Conservation (phyloP, 2,329 filamentous ascomycete genomes). For the Arthrobotrys conoides region DNA sequence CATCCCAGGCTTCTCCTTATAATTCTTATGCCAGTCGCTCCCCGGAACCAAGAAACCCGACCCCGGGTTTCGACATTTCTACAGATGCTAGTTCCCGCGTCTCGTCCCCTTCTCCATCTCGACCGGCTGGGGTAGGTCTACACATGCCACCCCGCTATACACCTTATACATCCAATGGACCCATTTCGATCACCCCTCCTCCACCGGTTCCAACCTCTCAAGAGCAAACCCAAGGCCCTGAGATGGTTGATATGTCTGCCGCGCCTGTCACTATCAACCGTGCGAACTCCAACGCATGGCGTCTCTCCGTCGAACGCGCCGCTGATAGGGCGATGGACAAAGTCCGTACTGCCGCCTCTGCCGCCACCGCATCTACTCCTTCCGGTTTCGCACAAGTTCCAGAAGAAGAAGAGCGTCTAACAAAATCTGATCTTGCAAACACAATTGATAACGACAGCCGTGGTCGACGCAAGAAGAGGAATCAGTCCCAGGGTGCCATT, state of each 20-base stretch:
- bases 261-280: slow-evolving; percentile 48
- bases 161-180: slow-evolving; percentile 37
- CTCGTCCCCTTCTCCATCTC: slow-evolving; percentile 47
- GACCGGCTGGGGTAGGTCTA: slow-evolving; percentile 38
- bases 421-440: slow-evolving; percentile 53
- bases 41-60: slow-evolving; percentile 45
- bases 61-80: slow-evolving; percentile 48
- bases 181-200: slow-evolving; percentile 25
- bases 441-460: slow-evolving; percentile 45
- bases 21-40: slow-evolving; percentile 31
- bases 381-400: slow-evolving; percentile 49
- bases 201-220: slow-evolving; percentile 25
- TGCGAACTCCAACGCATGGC: slow-evolving; percentile 56
- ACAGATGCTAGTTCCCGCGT: slow-evolving; percentile 57
- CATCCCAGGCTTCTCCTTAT: slow-evolving; percentile 48
- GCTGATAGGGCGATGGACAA: slow-evolving; percentile 57
- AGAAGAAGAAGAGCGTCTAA: slow-evolving; percentile 52
- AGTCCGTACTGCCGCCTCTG: slow-evolving; percentile 45
- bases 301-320: slow-evolving; percentile 56
- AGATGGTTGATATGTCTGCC: slow-evolving; percentile 49
- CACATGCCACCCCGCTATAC: slow-evolving; percentile 60
- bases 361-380: slow-evolving; percentile 9
- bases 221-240: background rate
- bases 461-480: slow-evolving; percentile 54
- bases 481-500: slow-evolving; percentile 32